Evolutionary conservation across 805 yeast species (phyloP).

Genomic region (Candida boleticola): DNA sequence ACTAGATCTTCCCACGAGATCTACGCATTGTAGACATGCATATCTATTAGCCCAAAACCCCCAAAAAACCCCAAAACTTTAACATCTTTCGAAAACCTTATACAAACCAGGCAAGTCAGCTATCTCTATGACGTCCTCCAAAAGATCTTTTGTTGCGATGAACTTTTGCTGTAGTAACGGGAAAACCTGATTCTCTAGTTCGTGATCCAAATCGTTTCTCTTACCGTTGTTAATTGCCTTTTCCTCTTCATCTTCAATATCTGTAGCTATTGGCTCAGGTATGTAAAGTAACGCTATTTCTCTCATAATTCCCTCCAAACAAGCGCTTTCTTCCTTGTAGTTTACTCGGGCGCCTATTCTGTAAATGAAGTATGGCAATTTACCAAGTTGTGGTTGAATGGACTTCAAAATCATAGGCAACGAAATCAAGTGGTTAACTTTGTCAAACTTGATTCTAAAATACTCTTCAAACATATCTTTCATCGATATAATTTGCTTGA

Average conservation of each 20-base stretch:
- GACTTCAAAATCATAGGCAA: slow-evolving; percentile 71
- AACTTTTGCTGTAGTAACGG: slow-evolving; percentile 64
- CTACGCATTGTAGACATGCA: no score
- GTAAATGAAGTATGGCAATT: slow-evolving; percentile 66
- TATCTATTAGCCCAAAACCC: no score
- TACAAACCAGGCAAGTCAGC: slow-evolving; percentile 92
- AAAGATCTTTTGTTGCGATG: slow-evolving; percentile 57
- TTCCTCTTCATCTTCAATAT: slow-evolving; percentile 12
- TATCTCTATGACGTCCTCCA: slow-evolving; percentile 66
- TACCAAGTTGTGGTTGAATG: slow-evolving; percentile 59
- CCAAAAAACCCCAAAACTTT: no score
- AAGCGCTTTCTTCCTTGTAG: slow-evolving; percentile 66
- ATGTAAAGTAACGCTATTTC: slow-evolving; percentile 73
- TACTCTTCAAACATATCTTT: slow-evolving; percentile 80
- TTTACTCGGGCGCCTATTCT: slow-evolving; percentile 57
- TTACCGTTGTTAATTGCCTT: slow-evolving; percentile 18
- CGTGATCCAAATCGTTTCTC: slow-evolving; percentile 22
- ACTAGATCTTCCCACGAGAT: no score
- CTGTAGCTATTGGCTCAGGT: slow-evolving; percentile 51
- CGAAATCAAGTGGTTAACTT: slow-evolving; percentile 35
- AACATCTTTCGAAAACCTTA: slow-evolving; percentile 90
- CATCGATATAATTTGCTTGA: slow-evolving; percentile 41
- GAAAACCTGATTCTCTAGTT: slow-evolving; percentile 58
- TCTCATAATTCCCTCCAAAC: slow-evolving; percentile 61
- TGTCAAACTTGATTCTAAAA: slow-evolving; percentile 53